Evolutionary conservation across 768 basidiomycete genomes (phyloP), one percentile per base, ranked within the genome.

Genomic region (Naematelia aurantialba): DNA sequence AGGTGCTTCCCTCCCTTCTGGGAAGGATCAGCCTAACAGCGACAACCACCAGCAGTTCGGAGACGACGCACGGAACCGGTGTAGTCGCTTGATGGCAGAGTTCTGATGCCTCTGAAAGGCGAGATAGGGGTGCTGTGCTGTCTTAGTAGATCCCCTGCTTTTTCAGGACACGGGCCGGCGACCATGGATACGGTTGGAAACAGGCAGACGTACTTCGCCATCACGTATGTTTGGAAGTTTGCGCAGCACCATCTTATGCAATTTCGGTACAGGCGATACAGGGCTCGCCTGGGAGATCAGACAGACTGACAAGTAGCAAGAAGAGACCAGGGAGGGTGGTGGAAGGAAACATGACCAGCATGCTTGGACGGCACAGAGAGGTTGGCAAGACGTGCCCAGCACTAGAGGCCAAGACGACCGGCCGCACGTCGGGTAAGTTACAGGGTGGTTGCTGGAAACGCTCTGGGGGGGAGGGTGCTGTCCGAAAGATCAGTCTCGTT

Each of bases 241-340:
- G 3, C 56, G 47, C 5, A 58, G 47, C 3, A 12, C 14, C 26
- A 58, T 14, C 25, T 30, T 49, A 31, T 30, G 48, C 3, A 83
- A 83, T 60, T 25, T 17, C 17, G 34, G 8, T 17, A 17, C 8
- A 8, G 34, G 8, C 8, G 34, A 8, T 39, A 39, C 34, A 8
- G 34, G 34, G 34, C 8, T 39, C 34, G 34, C 34, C 17, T 39
- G 34, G 34, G 8, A 8, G 8, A 39, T 39, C 34, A 39, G n/a
- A 39, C 8, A 39, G 34, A 39, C 34, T 39, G 8, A 17, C 34
- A 17, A 39, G 34, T 39, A 39, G 34, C 17, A 39, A 8, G 17
- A 39, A 8, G 34, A 39, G 17, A 17, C 8, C 17, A 8, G 8
- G 34, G 17, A 39, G 34, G 34, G 34, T 8, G n/a, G n/a, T n/a